Evolutionary conservation across 192 early-diverging fungal genomes (phyloP).

Genomic region (Phlyctochytrium arcticum): DNA sequence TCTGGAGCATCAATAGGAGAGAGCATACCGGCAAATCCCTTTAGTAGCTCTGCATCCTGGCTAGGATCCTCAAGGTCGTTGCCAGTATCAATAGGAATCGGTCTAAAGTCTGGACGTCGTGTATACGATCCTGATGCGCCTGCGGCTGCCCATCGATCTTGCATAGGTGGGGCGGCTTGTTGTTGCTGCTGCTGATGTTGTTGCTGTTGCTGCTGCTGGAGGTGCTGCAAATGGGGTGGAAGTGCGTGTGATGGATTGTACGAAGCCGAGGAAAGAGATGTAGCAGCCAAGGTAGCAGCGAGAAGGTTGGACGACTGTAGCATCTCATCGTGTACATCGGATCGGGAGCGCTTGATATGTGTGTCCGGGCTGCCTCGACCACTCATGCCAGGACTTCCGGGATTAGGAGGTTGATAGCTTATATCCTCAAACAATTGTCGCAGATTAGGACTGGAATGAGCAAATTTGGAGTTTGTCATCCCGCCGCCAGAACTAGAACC

Average conservation of each 20-base stretch:
- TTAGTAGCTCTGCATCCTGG: conserved; percentile 16
- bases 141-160: background rate
- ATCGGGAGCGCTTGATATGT: conserved; percentile 14
- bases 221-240: too few relatives aligned
- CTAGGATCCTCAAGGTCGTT: conserved; percentile 4
- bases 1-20: conserved; percentile 17
- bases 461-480: conserved; percentile 12
- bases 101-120: background rate
- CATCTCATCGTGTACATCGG: background rate
- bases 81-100: conserved; percentile 7
- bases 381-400: too few relatives aligned
- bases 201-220: too few relatives aligned
- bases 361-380: background rate
- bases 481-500: background rate
- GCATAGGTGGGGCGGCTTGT: background rate
- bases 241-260: background rate
- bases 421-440: conserved; percentile 43
- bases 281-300: conserved; percentile 24
- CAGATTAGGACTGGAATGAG: conserved; percentile 39
- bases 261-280: background rate
- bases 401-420: too few relatives aligned
- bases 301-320: background rate
- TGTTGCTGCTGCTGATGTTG: too few relatives aligned
- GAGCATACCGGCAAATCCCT: conserved; percentile 28
- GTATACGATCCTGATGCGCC: background rate